Percentiles rank a stretch among this genome's conserved stretches.
Conservation (phyloP, 2,329 filamentous ascomycete species). For the Raffaelea albimanens region DNA sequence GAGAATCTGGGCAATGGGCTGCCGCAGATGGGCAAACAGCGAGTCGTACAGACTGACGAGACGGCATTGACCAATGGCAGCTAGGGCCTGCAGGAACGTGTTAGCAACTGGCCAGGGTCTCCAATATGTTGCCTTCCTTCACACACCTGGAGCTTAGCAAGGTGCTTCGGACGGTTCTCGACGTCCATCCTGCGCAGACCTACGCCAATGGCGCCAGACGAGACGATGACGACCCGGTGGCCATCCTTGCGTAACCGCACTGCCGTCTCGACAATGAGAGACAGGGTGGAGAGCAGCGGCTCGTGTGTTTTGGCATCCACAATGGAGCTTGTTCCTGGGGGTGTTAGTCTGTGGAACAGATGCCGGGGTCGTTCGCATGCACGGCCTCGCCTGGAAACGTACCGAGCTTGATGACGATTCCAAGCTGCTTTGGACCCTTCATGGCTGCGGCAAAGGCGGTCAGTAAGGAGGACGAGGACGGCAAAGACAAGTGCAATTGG, state of each 20-base stretch:
- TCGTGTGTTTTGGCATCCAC: constrained; percentile 94
- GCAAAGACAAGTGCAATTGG: not conserved
- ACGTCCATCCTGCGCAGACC: constrained; percentile 85
- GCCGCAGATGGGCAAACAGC: constrained; percentile 75
- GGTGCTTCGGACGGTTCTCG: constrained; percentile 76
- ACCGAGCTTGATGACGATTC: constrained; percentile 84
- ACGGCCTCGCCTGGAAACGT: no score
- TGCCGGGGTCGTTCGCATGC: not conserved
- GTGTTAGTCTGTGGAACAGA: not conserved
- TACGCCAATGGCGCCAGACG: constrained; percentile 92
- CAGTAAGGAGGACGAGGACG: not conserved
- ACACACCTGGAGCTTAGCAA: constrained; percentile 86
- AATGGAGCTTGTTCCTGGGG: constrained; percentile 93
- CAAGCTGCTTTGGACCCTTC: constrained; percentile 58
- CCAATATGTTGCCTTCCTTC: constrained; percentile 29
- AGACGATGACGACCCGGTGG: constrained; percentile 90
- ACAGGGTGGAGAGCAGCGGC: constrained; percentile 81
- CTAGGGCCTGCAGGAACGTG: constrained; percentile 55
- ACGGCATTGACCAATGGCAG: constrained; percentile 90
- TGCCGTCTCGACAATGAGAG: constrained; percentile 88
- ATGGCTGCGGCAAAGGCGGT: constrained; percentile 36
- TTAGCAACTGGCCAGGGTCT: not conserved
- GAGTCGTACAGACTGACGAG: constrained; percentile 95
- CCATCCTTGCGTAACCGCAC: constrained; percentile 82
- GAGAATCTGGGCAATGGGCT: constrained; percentile 90